Evolutionary conservation across 345 rosid genomes (phyloP), one percentile per base, ranked within the genome.

Genomic region (Iberis pinnata): DNA sequence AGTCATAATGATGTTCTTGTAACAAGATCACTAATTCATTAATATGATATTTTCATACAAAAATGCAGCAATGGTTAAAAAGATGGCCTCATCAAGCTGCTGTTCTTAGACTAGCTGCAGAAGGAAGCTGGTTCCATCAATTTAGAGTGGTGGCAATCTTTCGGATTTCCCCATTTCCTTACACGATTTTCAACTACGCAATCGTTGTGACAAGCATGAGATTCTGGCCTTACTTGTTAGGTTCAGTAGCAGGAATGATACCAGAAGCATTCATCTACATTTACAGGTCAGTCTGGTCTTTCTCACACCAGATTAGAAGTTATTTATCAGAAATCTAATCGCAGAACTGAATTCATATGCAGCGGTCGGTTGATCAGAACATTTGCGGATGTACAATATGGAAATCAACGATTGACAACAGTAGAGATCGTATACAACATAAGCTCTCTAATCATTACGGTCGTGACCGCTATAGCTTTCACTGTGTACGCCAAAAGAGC

Each of bases 231-330:
- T 92, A 85, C 65, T 32, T 92, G 14, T 79, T 75, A 7, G 98
- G 98, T 37, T 92, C 96, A 22, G 48, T 92, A 56, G 77, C 95
- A 3, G 96, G 98, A 70, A 92, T 89, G 97, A 71, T 89, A 45
- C 97, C 95, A 13, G 95, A 89, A 76, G 93, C 97, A 70, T 89
- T 83, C 75, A 72, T 89, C 54, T 89, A 89, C 72, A 89, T 89
- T 54, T 89, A 89, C 56, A 80, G 95, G 97, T 86, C 35, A 22
- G 35, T 31, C 35, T n/a, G n/a, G n/a, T n/a, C 44, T 32, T 2
- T 5, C 22, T 1, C 44, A 18, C 22, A 3, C 9, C 4, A 6
- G 31, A 43, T 29, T 20, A 8, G 6, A 33, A 50, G 43, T 19
- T n/a, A n/a, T n/a, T n/a, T n/a, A n/a, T n/a, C n/a, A n/a, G 9